A percentile compares a stretch with the other conserved stretches of the same genome.
These are phyloP conservation scores for Hawksworthiomyces lignivorus DNA, from an alignment of 2,329 filamentous ascomycete species.

Conservation along the genomic window DNA sequence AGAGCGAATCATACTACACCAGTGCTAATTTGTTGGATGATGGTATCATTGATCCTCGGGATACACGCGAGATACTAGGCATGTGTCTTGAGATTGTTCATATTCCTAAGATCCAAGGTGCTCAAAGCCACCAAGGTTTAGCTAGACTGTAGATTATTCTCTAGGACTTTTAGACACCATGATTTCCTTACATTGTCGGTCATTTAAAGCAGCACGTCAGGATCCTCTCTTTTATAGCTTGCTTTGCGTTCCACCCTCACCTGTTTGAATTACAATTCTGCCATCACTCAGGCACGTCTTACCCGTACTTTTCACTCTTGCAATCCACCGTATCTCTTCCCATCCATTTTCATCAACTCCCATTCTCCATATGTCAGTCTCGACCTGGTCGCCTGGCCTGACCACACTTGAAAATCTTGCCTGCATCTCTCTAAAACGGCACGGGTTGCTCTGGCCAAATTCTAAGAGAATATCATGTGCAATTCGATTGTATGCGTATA, in stretches of 20 bases:
- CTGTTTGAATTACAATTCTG: neutral
- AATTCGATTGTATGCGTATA: neutral
- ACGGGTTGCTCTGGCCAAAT: neutral
- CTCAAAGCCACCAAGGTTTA: neutral
- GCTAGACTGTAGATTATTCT: too few relatives aligned
- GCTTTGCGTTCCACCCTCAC: neutral
- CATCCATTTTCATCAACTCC: neutral
- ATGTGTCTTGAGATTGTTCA: slow-evolving; percentile 13
- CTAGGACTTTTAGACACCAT: too few relatives aligned
- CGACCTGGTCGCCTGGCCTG: neutral
- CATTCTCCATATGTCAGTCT: neutral
- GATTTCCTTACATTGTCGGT: too few relatives aligned
- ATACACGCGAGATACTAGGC: slow-evolving; percentile 3
- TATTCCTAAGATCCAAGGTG: neutral
- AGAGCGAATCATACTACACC: slow-evolving; percentile 52
- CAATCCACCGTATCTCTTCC: neutral
- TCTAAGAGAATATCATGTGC: neutral
- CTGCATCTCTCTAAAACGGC: neutral
- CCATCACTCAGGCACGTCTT: neutral
- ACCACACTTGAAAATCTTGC: neutral
- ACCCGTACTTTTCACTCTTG: neutral
- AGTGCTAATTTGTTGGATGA: slow-evolving; percentile 8
- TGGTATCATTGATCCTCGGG: slow-evolving; percentile 6
- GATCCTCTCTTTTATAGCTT: neutral
- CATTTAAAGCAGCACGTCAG: too few relatives aligned